A percentile compares a stretch with the other conserved stretches of the same genome.
Conservation (phyloP, 306 rosid genomes). For the barrel medic (Medicago truncatula) region MtrunA17r5.0-ANR NC_053043.1:31531001-31531500, state of each 20-base stretch:
- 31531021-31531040: conserved; percentile 51
- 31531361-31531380: conserved; percentile 29
- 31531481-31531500: conserved; percentile 36
- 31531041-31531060: conserved; percentile 43
- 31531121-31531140: conserved; percentile 42
- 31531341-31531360: conserved; percentile 47
- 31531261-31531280: conserved; percentile 91
- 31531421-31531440: conserved; percentile 28
- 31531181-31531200: conserved; percentile 53
- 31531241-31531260: conserved; percentile 57
- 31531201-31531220: conserved; percentile 76
- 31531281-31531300: conserved; percentile 89
- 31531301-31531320: conserved; percentile 65
- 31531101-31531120: conserved; percentile 67
- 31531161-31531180: conserved; percentile 70
- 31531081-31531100: conserved; percentile 61
- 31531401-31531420: conserved; percentile 48
- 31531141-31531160: conserved; percentile 25
- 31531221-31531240: conserved; percentile 68
- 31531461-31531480: conserved; percentile 9
- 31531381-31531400: conserved; percentile 64
- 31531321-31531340: conserved; percentile 71
- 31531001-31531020: conserved; percentile 48
- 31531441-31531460: conserved; percentile 27
- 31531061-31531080: conserved; percentile 56